Conservation (phyloP, 164 flowering plant genomes). For the Brasenia schreberi region DNA sequence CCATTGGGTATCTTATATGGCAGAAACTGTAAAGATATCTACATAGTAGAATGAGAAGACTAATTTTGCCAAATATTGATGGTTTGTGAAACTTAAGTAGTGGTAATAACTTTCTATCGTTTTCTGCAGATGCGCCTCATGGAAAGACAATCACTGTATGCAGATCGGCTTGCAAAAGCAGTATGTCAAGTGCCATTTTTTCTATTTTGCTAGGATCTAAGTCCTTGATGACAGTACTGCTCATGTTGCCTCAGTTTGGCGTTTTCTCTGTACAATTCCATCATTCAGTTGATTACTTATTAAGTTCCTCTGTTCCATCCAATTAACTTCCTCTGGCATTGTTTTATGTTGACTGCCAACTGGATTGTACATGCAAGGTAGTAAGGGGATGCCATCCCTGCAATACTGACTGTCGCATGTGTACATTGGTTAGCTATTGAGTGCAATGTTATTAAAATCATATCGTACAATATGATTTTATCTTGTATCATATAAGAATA, state of each 20-base stretch:
- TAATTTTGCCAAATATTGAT: background rate
- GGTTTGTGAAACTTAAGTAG: background rate
- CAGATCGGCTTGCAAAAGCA: constrained; percentile 77
- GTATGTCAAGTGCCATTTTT: constrained; percentile 31
- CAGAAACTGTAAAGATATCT: background rate
- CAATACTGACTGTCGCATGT: no score
- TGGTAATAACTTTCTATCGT: background rate
- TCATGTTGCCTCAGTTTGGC: background rate
- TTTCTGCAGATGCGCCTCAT: constrained; percentile 62
- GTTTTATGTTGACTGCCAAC: background rate
- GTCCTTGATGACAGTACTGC: background rate
- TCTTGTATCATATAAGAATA: no score
- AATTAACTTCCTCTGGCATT: background rate
- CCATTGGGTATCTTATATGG: background rate
- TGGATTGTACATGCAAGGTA: background rate
- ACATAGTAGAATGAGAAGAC: background rate
- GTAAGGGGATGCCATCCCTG: no score
- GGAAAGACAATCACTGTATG: constrained; percentile 71
- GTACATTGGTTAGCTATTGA: no score
- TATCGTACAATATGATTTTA: no score
- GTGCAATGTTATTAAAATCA: no score
- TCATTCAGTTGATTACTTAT: background rate
- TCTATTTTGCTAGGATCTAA: background rate
- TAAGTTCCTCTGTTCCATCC: background rate
- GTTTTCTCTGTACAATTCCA: background rate